Evolutionary conservation across 768 basidiomycete species (phyloP).

Genomic region (Sporobolomyces roseus): DNA sequence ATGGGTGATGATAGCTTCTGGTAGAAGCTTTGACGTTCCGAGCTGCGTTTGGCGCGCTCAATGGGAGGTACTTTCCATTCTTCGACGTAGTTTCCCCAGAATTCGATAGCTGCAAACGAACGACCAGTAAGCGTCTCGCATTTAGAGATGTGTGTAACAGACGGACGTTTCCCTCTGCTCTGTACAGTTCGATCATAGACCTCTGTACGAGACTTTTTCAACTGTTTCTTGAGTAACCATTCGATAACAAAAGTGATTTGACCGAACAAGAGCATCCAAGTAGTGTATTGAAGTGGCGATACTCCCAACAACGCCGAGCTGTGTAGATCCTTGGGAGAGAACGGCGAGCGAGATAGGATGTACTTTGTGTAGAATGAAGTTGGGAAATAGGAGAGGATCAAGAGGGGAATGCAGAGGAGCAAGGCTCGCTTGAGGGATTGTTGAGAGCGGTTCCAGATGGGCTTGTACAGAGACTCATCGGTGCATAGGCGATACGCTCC

Average conservation of each 20-base stretch:
- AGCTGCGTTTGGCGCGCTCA: slow-evolving; percentile 36
- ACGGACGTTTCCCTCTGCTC: slow-evolving; percentile 38
- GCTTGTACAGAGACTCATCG: slow-evolving; percentile 23
- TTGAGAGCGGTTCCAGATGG: slow-evolving; percentile 33
- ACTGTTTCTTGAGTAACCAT: slow-evolving; percentile 34
- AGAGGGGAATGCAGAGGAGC: slow-evolving; percentile 8
- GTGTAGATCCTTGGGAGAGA: slow-evolving; percentile 35
- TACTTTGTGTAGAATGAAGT: slow-evolving; percentile 33
- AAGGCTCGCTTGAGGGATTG: slow-evolving; percentile 14
- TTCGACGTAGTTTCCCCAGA: slow-evolving; percentile 44
- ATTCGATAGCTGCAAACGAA: slow-evolving; percentile 16
- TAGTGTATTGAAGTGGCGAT: slow-evolving; percentile 38
- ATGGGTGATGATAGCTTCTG: slow-evolving; percentile 28
- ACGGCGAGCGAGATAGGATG: slow-evolving; percentile 36
- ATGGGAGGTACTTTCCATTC: slow-evolving; percentile 44
- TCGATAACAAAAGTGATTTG: slow-evolving; percentile 40
- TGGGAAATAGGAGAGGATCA: slow-evolving; percentile 14
- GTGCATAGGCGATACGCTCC: slow-evolving; percentile 38
- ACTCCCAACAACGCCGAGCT: slow-evolving; percentile 27
- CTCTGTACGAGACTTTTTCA: slow-evolving; percentile 35
- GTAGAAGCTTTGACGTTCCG: slow-evolving; percentile 39
- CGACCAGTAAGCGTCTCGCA: neutral
- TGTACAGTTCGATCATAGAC: slow-evolving; percentile 43
- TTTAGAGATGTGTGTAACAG: too few species aligned
- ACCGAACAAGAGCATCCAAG: slow-evolving; percentile 36